Conservation (phyloP, 1,284 basidiomycete species). For the Leccinum griseonigrum region DNA sequence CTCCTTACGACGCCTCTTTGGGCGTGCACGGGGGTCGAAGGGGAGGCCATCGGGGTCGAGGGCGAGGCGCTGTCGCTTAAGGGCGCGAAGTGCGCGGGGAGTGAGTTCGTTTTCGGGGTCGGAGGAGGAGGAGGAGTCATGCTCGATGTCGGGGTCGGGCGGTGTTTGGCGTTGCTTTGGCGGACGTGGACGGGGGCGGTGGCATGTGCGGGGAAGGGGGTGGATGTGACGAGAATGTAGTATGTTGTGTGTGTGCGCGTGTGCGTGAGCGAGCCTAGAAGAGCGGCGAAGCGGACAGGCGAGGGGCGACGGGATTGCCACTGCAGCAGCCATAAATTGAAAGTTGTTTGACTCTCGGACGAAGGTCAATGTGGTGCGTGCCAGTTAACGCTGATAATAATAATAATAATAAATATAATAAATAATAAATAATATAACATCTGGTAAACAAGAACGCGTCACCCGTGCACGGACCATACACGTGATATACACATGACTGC, state of each 20-base stretch:
- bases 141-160: slow-evolving; percentile 17
- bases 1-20: slow-evolving; percentile 26
- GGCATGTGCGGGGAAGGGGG: not conserved
- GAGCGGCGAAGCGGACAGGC: slow-evolving; percentile 31
- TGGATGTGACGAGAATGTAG: not conserved
- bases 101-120: slow-evolving; percentile 33
- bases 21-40: slow-evolving; percentile 13
- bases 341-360: not conserved
- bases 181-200: not conserved
- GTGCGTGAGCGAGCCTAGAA: slow-evolving; percentile 26
- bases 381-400: not conserved
- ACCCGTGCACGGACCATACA: slow-evolving; percentile 26
- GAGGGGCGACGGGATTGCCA: slow-evolving; percentile 23
- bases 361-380: not conserved
- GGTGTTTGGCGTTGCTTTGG: not conserved
- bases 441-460: slow-evolving; percentile 14
- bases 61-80: slow-evolving; percentile 32
- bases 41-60: slow-evolving; percentile 30
- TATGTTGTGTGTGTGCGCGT: not conserved
- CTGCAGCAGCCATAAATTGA: slow-evolving; percentile 26
- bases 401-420: slow-evolving; percentile 2
- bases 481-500: slow-evolving; percentile 14
- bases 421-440: not conserved
- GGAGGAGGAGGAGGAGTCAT: slow-evolving; percentile 20
- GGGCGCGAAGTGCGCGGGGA: slow-evolving; percentile 33